phyloP scores from a whole-genome alignment of 805 yeast genomes.

The Candida koratica region DNA sequence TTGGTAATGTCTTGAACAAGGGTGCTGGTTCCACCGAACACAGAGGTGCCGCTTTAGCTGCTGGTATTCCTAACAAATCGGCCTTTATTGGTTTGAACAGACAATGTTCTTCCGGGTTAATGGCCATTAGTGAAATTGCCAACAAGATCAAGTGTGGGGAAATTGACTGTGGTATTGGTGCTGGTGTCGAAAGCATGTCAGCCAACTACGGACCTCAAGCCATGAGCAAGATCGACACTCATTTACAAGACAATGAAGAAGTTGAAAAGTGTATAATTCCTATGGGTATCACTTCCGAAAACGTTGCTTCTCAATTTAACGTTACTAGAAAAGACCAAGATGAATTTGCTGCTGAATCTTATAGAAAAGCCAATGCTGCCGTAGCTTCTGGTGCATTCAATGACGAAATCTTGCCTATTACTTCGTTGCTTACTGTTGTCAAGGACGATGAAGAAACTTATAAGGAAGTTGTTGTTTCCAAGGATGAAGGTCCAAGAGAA shows the following conservation, averaged over 20 bases:
- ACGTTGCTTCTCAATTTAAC: slow-evolving; percentile 66
- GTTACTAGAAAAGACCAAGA: slow-evolving; percentile 75
- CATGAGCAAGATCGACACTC: slow-evolving; percentile 45
- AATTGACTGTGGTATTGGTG: slow-evolving; percentile 85
- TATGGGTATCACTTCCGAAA: slow-evolving; percentile 95
- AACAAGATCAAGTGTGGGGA: slow-evolving; percentile 84
- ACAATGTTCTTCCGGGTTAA: slow-evolving; percentile 92
- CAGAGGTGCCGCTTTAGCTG: slow-evolving; percentile 85
- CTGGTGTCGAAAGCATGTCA: slow-evolving; percentile 96
- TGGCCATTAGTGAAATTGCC: slow-evolving; percentile 87
- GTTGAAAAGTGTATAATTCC: slow-evolving; percentile 76
- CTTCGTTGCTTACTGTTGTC: slow-evolving; percentile 52
- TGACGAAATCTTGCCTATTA: slow-evolving; percentile 84
- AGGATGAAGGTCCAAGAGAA: slow-evolving; percentile 87
- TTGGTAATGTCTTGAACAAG: slow-evolving; percentile 87
- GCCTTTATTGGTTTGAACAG: slow-evolving; percentile 85
- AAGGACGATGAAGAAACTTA: slow-evolving; percentile 55
- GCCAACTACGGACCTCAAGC: slow-evolving; percentile 79
- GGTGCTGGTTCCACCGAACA: slow-evolving; percentile 96
- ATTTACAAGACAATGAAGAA: slow-evolving; percentile 33
- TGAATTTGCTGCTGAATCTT: slow-evolving; percentile 82
- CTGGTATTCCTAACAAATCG: slow-evolving; percentile 78
- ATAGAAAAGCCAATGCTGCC: slow-evolving; percentile 78
- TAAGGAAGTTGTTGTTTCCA: slow-evolving; percentile 45
- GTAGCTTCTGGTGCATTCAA: slow-evolving; percentile 68